These are phyloP conservation scores for Fraxinus anomala DNA, from an alignment of 257 asterid genomes.

Conservation along the genomic window DNA sequence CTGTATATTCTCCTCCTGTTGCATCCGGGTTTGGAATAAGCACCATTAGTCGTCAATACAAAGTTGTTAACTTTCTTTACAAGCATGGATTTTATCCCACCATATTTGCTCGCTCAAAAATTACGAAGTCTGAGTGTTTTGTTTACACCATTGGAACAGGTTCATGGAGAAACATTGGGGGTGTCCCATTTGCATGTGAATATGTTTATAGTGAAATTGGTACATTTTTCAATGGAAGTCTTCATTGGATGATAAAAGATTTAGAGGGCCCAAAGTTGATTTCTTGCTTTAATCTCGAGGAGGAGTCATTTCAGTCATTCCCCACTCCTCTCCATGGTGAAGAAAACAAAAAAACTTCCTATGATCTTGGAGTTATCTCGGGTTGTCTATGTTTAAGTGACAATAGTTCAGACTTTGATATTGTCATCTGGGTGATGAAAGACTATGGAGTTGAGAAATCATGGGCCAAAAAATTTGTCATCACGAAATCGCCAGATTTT, in stretches of 20 bases:
- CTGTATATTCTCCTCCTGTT: neutral
- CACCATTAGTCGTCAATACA: neutral
- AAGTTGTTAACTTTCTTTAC: neutral
- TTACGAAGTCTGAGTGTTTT: constrained; percentile 11
- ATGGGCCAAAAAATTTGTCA: constrained; percentile 36
- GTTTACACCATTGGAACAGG: constrained; percentile 31
- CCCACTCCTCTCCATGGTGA: constrained; percentile 16
- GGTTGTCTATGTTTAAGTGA: constrained; percentile 33
- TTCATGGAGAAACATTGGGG: constrained; percentile 21
- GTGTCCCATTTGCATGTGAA: neutral
- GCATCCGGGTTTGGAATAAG: constrained; percentile 32
- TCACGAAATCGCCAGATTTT: constrained; percentile 26
- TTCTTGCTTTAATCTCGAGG: neutral
- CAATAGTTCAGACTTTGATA: constrained; percentile 23
- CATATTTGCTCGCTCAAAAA: too few relatives aligned
- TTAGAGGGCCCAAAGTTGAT: neutral
- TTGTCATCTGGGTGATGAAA: constrained; percentile 42
- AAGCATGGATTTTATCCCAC: too few relatives aligned
- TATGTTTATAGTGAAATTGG: neutral
- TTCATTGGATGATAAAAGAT: constrained; percentile 21
- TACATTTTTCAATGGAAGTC: constrained; percentile 19
- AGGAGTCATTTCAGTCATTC: constrained; percentile 7
- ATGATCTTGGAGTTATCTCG: constrained; percentile 26
- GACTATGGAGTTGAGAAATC: constrained; percentile 36
- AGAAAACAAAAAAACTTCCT: neutral